phyloP scores from a whole-genome alignment of 805 yeast genomes.

The Zygotorulaspora chibaensis region DNA sequence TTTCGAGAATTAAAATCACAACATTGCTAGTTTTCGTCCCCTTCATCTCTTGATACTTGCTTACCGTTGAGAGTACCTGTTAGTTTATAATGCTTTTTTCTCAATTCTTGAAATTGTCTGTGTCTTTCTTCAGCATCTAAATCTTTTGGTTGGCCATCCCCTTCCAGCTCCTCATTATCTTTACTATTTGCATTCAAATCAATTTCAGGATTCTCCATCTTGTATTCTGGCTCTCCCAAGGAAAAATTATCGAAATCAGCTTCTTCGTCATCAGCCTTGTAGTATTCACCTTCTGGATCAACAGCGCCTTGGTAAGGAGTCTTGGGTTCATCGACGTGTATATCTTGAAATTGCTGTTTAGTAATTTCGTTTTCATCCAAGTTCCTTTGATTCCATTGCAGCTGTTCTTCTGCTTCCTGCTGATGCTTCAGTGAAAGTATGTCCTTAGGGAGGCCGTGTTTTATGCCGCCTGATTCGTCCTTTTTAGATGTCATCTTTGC shows the following conservation, averaged over 20 bases:
- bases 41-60: too few species aligned
- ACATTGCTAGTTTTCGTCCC: conserved; percentile 34
- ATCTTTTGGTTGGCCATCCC: conserved; percentile 28
- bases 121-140: conserved; percentile 50
- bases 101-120: conserved; percentile 64
- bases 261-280: conserved; percentile 63
- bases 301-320: conserved; percentile 93
- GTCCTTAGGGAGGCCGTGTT: conserved; percentile 30
- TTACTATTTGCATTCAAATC: conserved; percentile 10
- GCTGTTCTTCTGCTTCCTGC: conserved; percentile 39
- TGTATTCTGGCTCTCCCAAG: conserved; percentile 54
- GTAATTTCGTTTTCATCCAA: conserved; percentile 55
- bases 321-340: conserved; percentile 82
- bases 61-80: too few species aligned
- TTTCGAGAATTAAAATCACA: not conserved
- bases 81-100: conserved; percentile 78
- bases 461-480: conserved; percentile 10
- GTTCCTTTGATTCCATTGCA: conserved; percentile 85
- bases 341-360: conserved; percentile 56
- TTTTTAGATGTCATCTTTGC: conserved; percentile 46
- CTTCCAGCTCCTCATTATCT: conserved; percentile 19
- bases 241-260: conserved; percentile 47
- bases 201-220: conserved; percentile 25
- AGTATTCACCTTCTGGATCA: conserved; percentile 75
- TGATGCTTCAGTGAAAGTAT: conserved; percentile 29